A percentile compares a stretch with the other conserved stretches of the same genome.
Evolutionary conservation across 2,329 filamentous ascomycete genomes (phyloP).

Genomic region (Neonectria ditissima): DNA sequence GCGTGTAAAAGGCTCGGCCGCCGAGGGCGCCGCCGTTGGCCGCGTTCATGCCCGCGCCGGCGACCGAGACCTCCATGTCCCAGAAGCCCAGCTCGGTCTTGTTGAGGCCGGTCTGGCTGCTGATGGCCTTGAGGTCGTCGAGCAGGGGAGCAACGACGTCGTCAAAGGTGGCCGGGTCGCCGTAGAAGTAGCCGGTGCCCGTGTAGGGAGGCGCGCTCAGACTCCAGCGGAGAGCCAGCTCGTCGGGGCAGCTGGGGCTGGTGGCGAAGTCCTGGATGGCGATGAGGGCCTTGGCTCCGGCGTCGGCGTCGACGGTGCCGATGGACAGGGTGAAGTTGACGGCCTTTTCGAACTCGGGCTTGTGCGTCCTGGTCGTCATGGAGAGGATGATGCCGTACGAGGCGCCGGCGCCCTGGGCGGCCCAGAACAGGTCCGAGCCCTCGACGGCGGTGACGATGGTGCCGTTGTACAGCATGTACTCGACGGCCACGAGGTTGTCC

Average conservation of each 20-base stretch:
- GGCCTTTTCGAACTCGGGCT: constrained; percentile 36
- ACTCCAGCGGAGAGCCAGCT: constrained; percentile 40
- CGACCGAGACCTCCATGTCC: constrained; percentile 37
- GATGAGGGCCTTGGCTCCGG: constrained; percentile 35
- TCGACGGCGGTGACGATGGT: constrained; percentile 37
- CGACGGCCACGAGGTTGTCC: constrained; percentile 38
- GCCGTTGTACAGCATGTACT: constrained; percentile 44
- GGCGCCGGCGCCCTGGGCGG: constrained; percentile 37
- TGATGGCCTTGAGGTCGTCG: constrained; percentile 29
- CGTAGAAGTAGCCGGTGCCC: constrained; percentile 42
- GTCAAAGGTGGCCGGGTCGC: constrained; percentile 39
- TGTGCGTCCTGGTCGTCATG: constrained; percentile 38
- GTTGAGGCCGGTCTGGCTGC: constrained; percentile 13
- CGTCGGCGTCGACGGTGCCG: constrained; percentile 27
- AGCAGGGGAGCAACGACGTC: constrained; percentile 29
- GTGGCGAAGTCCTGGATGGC: constrained; percentile 39
- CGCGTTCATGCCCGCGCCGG: constrained; percentile 38
- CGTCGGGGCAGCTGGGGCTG: constrained; percentile 33
- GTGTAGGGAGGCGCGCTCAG: constrained; percentile 30
- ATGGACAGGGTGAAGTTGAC: constrained; percentile 40
- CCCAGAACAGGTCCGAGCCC: constrained; percentile 42
- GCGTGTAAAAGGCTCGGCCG: constrained; percentile 40
- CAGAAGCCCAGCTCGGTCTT: constrained; percentile 40
- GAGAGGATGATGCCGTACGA: constrained; percentile 42
- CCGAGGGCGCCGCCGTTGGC: constrained; percentile 37